Evolutionary conservation across 108 stramenopile species (phyloP), one percentile per base, ranked within the genome.

Genomic region (Craspedostauros australis): DNA sequence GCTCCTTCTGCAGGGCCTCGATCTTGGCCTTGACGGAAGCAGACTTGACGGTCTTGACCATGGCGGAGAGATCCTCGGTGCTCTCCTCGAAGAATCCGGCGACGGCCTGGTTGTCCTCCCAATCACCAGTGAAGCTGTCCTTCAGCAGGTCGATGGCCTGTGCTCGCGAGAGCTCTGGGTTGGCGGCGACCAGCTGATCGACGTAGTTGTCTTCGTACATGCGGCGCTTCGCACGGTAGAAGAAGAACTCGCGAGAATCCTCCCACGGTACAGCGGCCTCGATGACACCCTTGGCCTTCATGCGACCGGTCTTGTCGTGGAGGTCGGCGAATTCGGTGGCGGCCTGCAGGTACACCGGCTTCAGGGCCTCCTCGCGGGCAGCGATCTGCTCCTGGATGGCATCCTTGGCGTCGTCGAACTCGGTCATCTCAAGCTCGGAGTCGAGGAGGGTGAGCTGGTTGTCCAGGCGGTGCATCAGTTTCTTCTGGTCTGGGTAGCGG

Each of bases 241-340:
- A 96, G 84, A 98, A 98, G 83, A 86, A 98, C 51, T 79, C 72
- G 46, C 97, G 87, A 38, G 94, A 93, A 42, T 65, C 49, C 41
- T 76, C 86, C 97, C 97, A 98, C 23, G 84, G 66, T 3, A 98
- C 88, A 40, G 90, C 84, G 15, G 85, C 77, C 57, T 86, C 67
- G 48, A 98, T 95, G 28, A 96, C 95, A 26, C 95, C 95, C 89
- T 98, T 98, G 36, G 97, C 97, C 84, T 95, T 95, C 97, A 98
- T 98, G 62, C 97, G 86, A 40, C 97, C 97, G 19, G 94, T 90
- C 59, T 94, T 87, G 73, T 98, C 97, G 64, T 98, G 97, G 38
- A 96, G 70, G 62, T 98, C 97, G 39, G 94, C 94, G 67, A 98
- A 98, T 77, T 98, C 95, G 60, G 92, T 91, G 15, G 97, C 97